Conservation (phyloP, 2,329 filamentous ascomycete species). For the Stachybotrys elegans region DNA sequence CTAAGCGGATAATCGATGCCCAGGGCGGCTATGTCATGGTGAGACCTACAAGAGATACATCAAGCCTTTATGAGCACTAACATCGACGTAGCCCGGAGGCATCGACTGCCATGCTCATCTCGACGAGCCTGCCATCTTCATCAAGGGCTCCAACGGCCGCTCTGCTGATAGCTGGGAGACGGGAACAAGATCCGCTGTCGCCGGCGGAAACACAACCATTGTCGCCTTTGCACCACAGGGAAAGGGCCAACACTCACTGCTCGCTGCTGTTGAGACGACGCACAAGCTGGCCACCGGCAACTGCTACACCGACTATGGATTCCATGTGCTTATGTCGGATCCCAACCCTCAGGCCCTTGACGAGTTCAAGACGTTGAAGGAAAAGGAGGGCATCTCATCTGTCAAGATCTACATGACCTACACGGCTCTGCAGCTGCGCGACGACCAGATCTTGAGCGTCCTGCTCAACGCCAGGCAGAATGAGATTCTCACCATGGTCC, state of each 20-base stretch:
- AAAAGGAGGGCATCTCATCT: constrained; percentile 38
- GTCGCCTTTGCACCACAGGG: constrained; percentile 52
- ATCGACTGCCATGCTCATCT: neutral
- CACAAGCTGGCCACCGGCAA: constrained; percentile 37
- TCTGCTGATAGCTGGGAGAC: constrained; percentile 8
- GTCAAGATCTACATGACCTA: constrained; percentile 52
- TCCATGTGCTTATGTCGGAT: constrained; percentile 47
- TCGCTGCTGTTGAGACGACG: constrained; percentile 40
- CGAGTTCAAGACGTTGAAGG: constrained; percentile 29
- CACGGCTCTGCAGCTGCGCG: constrained; percentile 41
- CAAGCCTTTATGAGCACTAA: neutral
- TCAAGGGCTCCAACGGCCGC: neutral
- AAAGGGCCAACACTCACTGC: constrained; percentile 37
- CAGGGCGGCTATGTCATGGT: constrained; percentile 1
- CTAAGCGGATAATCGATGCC: neutral
- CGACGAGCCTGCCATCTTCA: neutral
- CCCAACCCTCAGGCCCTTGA: constrained; percentile 33
- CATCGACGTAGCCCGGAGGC: neutral
- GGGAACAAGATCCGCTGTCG: constrained; percentile 49
- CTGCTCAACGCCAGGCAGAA: constrained; percentile 41
- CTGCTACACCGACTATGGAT: constrained; percentile 52
- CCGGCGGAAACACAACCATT: constrained; percentile 55
- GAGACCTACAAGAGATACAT: neutral
- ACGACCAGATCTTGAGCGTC: constrained; percentile 44
- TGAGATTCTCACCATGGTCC: constrained; percentile 49